Conservation (phyloP, 345 rosid genomes). For the Sapria himalayana region DNA sequence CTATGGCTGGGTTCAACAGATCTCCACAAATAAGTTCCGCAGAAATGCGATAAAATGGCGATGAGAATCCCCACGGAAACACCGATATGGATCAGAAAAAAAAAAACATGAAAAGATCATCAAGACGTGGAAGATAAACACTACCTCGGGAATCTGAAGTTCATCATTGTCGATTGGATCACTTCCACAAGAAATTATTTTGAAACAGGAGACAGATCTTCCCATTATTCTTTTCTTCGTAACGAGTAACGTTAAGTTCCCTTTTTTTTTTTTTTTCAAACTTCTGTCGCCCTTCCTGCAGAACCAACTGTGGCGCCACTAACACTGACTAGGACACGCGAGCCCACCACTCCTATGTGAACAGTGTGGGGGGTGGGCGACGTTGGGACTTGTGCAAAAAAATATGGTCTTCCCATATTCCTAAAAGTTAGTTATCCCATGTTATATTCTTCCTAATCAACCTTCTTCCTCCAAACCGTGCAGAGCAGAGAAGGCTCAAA, state of each 20-base stretch:
- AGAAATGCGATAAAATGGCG: no score
- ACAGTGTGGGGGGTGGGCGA: not conserved
- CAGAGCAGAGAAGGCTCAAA: no score
- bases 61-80: constrained; percentile 3
- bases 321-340: not conserved
- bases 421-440: no score
- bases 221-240: constrained; percentile 20
- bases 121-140: not conserved
- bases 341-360: not conserved
- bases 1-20: no score
- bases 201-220: constrained; percentile 58
- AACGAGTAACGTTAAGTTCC: no score
- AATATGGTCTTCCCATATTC: not conserved
- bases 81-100: not conserved
- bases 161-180: constrained; percentile 30
- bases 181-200: constrained; percentile 48
- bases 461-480: no score
- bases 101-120: not conserved
- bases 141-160: constrained; percentile 27
- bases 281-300: not conserved
- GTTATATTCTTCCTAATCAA: no score
- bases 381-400: not conserved
- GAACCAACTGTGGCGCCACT: not conserved
- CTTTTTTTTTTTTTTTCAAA: no score
- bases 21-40: no score